A percentile compares a stretch with the other conserved stretches of the same genome.
phyloP scores from a whole-genome alignment of 208 protist species.

The Phytomonas francai region DNA sequence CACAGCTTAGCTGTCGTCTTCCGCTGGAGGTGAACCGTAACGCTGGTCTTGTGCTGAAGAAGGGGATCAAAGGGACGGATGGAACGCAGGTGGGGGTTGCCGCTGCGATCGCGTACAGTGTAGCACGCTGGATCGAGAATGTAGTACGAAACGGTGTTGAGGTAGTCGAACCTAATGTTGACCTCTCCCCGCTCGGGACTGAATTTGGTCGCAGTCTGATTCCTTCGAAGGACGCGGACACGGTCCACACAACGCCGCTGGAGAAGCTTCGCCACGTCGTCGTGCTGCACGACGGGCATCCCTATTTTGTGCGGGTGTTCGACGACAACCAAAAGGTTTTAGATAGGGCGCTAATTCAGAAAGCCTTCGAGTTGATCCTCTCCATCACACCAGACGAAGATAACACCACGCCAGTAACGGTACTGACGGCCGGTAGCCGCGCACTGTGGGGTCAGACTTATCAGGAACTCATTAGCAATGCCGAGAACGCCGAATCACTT shows the following conservation, averaged over 20 bases:
- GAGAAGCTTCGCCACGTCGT: slow-evolving; percentile 67
- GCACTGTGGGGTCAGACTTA: slow-evolving; percentile 72
- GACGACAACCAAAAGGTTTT: slow-evolving; percentile 36
- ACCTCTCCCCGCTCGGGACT: slow-evolving; percentile 55
- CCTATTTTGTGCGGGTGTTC: slow-evolving; percentile 63
- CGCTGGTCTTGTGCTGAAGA: slow-evolving; percentile 55
- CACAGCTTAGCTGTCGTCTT: slow-evolving; percentile 42
- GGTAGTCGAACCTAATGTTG: slow-evolving; percentile 22
- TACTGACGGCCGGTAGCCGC: slow-evolving; percentile 76
- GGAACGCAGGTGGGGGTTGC: slow-evolving; percentile 58
- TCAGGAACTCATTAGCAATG: slow-evolving; percentile 63
- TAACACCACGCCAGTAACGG: slow-evolving; percentile 73
- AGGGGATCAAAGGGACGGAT: slow-evolving; percentile 23
- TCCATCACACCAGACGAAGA: slow-evolving; percentile 69
- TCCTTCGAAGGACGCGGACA: slow-evolving; percentile 50
- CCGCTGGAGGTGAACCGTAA: slow-evolving; percentile 74
- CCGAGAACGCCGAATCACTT: slow-evolving; percentile 64
- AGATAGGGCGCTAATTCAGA: slow-evolving; percentile 41
- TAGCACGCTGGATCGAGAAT: slow-evolving; percentile 44
- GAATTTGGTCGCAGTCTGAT: slow-evolving; percentile 77
- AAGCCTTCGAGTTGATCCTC: slow-evolving; percentile 67
- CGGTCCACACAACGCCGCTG: slow-evolving; percentile 46
- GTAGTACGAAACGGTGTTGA: slow-evolving; percentile 28
- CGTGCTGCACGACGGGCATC: slow-evolving; percentile 77
- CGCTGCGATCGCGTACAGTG: slow-evolving; percentile 51